A percentile compares a stretch with the other conserved stretches of the same genome.
Conservation (phyloP, 2,329 filamentous ascomycete genomes). For the Hortaea werneckii region DNA sequence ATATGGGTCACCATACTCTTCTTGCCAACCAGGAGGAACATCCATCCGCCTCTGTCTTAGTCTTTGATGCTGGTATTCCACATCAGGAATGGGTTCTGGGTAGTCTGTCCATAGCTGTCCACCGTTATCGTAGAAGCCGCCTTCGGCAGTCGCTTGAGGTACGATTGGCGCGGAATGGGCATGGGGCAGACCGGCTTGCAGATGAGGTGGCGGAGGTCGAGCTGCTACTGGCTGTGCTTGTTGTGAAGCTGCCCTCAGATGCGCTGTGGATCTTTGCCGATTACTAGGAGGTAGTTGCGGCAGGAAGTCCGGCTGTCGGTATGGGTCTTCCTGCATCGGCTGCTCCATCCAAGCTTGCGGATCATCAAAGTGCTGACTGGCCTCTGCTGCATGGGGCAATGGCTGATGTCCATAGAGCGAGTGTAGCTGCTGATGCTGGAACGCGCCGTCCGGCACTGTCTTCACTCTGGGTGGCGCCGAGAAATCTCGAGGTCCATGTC, state of each 20-base stretch:
- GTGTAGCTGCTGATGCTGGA: slow-evolving; percentile 9
- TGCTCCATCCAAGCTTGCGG: slow-evolving; percentile 4
- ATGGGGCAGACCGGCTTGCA: slow-evolving; percentile 26
- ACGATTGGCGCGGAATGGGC: slow-evolving; percentile 36
- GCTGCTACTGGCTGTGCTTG: slow-evolving; percentile 5
- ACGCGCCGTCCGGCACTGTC: slow-evolving; percentile 15
- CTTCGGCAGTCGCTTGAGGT: slow-evolving; percentile 48
- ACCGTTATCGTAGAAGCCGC: slow-evolving; percentile 14
- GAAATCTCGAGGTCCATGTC: slow-evolving; percentile 24
- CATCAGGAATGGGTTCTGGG: slow-evolving; percentile 24
- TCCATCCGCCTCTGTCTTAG: slow-evolving; percentile 17
- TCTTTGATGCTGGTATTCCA: slow-evolving; percentile 24
- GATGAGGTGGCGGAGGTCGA: slow-evolving; percentile 12
- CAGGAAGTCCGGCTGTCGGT: slow-evolving; percentile 27
- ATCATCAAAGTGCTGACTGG: slow-evolving; percentile 3
- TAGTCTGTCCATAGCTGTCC: slow-evolving; percentile 20
- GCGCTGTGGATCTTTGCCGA: slow-evolving; percentile 18
- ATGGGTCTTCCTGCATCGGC: slow-evolving; percentile 35
- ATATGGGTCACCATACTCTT: slow-evolving; percentile 17
- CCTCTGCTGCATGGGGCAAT: slow-evolving; percentile 1
- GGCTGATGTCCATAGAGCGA: slow-evolving; percentile 5
- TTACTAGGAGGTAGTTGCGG: slow-evolving; percentile 24
- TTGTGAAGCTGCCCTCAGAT: slow-evolving; percentile 16
- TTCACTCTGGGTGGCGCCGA: slow-evolving; percentile 14
- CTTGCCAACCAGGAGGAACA: slow-evolving; percentile 19